Base-by-base conservation (phyloP, 805 yeast genomes). In the Metahyphopichia silvanorum region DNA sequence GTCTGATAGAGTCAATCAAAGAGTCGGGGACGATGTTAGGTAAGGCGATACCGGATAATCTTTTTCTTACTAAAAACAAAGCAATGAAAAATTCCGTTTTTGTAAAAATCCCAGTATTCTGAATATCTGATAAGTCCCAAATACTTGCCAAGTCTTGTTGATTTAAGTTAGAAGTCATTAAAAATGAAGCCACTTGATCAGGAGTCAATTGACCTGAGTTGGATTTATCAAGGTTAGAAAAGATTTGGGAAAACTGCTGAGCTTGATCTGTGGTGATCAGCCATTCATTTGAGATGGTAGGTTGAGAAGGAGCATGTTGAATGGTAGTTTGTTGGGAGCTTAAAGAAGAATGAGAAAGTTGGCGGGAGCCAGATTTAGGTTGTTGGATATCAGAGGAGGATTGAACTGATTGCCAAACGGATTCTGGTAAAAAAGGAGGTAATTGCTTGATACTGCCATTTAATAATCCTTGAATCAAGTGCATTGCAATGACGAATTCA, bases 51-150 rank as follows among this genome's bases (percentile, higher is more conserved):
- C 98, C 98, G 2, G 84, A 73, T 37, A 89, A 68, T 49, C 76
- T 82, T 58, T 82, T 85, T 60, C 88, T 94, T 6, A 93, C 93
- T 44, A 93, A 73, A 53, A 82, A 91, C 86, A 93, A 82, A 12
- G 98, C 97, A 51, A 93, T 82, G 3, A 94, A 80, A 57, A 93
- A 93, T 56, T 93, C 98, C 43, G 77, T 69, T 48, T 74, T 77
- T 30, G 86, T 72, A 51, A 93, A 87, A 25, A 73, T 73, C 16
- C 96, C 97, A 27, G 85, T 77, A 57, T 87, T 87, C 44, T 86
- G 83, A 40, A 87, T 73, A 55, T 93, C 97, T 7, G 98, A 78
- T 45, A 93, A 69, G 60, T 93, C 98, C 99, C 99, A 93, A 26
- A 91, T 79, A 16, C 77, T 64, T 2, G 98, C 98, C 41, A 93